Evolutionary conservation across 441 rosid species (phyloP).

Genomic region (Hypseocharis bilobata): DNA sequence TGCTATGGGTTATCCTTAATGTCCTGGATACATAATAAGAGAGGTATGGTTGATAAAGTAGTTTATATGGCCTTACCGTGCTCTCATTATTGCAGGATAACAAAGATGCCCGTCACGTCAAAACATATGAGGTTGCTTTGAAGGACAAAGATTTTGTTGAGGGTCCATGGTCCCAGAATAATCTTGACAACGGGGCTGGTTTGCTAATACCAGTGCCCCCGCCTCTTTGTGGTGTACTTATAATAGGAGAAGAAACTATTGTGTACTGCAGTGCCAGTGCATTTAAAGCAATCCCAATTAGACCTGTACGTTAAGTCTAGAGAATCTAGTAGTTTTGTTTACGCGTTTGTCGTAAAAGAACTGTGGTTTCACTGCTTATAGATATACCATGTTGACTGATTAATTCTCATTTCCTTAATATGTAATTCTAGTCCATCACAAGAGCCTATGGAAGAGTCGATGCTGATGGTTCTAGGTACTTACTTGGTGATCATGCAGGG

Average conservation of each 20-base stretch:
- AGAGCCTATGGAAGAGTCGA: slow-evolving; percentile 98
- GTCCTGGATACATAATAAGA: background rate
- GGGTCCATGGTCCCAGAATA: slow-evolving; percentile 95
- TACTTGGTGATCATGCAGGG: slow-evolving; percentile 95
- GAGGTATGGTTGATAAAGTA: background rate
- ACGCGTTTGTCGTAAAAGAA: background rate
- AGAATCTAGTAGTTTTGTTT: slow-evolving; percentile 7
- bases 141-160: slow-evolving; percentile 93
- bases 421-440: slow-evolving; percentile 61
- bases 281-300: slow-evolving; percentile 79
- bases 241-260: slow-evolving; percentile 92
- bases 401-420: slow-evolving; percentile 11
- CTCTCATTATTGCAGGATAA: slow-evolving; percentile 52
- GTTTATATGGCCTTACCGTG: slow-evolving; percentile 2
- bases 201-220: slow-evolving; percentile 90
- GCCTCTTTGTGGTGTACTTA: slow-evolving; percentile 90
- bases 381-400: slow-evolving; percentile 18
- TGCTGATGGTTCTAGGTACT: slow-evolving; percentile 96
- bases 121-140: slow-evolving; percentile 87
- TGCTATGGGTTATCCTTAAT: background rate
- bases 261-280: slow-evolving; percentile 85
- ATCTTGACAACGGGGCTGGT: slow-evolving; percentile 91
- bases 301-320: slow-evolving; percentile 60
- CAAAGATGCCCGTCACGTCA: slow-evolving; percentile 93
- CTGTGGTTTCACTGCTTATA: slow-evolving; percentile 11